Conservation (phyloP, 129 eudicot genomes). For the Arctium minus region DNA sequence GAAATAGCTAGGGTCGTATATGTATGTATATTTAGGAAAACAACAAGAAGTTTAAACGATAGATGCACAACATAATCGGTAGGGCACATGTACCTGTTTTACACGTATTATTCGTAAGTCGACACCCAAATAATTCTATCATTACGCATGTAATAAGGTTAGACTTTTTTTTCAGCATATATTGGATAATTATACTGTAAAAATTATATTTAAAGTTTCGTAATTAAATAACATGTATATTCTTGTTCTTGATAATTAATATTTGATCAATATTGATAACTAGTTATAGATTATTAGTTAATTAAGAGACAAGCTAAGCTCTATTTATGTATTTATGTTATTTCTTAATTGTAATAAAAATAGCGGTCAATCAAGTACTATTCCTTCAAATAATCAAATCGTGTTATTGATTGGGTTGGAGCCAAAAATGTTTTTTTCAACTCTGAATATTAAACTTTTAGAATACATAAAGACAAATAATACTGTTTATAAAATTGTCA, state of each 20-base stretch:
- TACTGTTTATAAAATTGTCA: no score
- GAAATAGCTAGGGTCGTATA: not conserved
- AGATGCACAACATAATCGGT: constrained; percentile 10
- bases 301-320: not conserved
- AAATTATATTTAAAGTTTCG: not conserved
- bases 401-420: not conserved
- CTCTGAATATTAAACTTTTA: not conserved
- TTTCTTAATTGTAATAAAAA: not conserved
- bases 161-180: not conserved
- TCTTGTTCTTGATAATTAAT: not conserved
- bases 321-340: not conserved
- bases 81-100: constrained; percentile 29
- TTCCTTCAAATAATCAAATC: not conserved
- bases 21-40: constrained; percentile 13
- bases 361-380: not conserved
- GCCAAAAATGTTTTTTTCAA: not conserved
- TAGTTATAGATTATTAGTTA: not conserved
- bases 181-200: not conserved
- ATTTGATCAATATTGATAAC: not conserved
- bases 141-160: not conserved
- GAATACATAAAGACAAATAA: not conserved
- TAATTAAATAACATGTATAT: not conserved
- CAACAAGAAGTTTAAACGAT: constrained; percentile 21
- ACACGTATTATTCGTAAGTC: constrained; percentile 25
- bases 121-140: constrained; percentile 14